phyloP scores from a whole-genome alignment of 805 yeast genomes.

The Blastobotrys peoriensis region DNA sequence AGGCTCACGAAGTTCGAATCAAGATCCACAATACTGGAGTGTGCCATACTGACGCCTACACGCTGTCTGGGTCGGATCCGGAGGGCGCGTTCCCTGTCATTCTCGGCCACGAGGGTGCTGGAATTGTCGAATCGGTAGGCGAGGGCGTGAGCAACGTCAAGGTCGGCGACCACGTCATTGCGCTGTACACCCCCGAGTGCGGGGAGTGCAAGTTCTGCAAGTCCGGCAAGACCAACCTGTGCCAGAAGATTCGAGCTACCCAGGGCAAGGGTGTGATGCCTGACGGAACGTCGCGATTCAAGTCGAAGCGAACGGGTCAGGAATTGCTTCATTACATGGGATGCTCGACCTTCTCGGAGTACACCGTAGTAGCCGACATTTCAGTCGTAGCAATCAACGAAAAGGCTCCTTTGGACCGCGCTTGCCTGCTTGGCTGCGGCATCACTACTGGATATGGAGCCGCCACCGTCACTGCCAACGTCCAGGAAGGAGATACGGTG shows the following conservation, averaged over 20 bases:
- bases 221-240: constrained; percentile 92
- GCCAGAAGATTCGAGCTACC: constrained; percentile 93
- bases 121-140: constrained; percentile 91
- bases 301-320: constrained; percentile 52
- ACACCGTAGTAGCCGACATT: constrained; percentile 96
- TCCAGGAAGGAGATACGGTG: constrained; percentile 84
- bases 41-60: constrained; percentile 98
- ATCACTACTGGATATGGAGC: constrained; percentile 99
- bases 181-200: constrained; percentile 96
- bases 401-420: constrained; percentile 75
- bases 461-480: constrained; percentile 88
- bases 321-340: constrained; percentile 93
- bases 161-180: constrained; percentile 90
- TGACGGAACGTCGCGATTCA: constrained; percentile 92
- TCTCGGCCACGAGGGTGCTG: constrained; percentile 98
- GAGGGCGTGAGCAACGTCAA: constrained; percentile 88
- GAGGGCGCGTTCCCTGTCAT: constrained; percentile 94
- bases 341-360: constrained; percentile 92
- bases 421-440: constrained; percentile 96
- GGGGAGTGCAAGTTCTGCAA: constrained; percentile 89
- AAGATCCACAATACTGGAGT: constrained; percentile 85
- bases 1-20: constrained; percentile 95
- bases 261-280: constrained; percentile 99
- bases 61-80: constrained; percentile 89
- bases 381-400: constrained; percentile 90